Base-by-base conservation (phyloP, 2,329 filamentous ascomycete genomes). In the Metarhizium rileyi region DNA sequence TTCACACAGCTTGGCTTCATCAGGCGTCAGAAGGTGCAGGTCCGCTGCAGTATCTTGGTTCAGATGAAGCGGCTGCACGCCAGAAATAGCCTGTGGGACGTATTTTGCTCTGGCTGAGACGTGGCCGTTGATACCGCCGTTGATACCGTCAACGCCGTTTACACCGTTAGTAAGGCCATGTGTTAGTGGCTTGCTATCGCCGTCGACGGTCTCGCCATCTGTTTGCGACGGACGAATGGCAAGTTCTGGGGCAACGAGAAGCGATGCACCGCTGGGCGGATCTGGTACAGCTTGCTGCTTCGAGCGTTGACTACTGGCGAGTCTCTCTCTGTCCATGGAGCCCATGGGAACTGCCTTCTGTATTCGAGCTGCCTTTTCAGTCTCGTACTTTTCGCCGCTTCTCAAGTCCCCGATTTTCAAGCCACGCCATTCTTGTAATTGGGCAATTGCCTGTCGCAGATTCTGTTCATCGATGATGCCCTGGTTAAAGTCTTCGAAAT, bases 371-470 rank as follows among this genome's bases (percentile, higher is more conserved):
- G 84, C 75, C 69, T 97, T 98, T 55, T 97, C 93, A 18, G 80
- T 74, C 67, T 98, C 93, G 63, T 93, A 98, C 64, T 91, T 94
- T 64, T 95, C 89, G 27, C 93, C 93, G 23, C 83, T 83, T 50
- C 85, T 83, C 10, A 98, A 75, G 54, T 94, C 90, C 1, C 85
- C 86, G 53, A 98, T 93, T 20, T 85, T 82, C 69, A 88, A 80
- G 44, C 80, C 80, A 28, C 93, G 83, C 93, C 93, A 98, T 61
- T 97, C 93, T 63, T 97, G 91, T 3, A 98, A 73, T 64, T 97
- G 91, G 0, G 78, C 56, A 52, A 98, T 95, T 35, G 93, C 93
- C 61, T 94, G 84, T 2, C 93, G 83, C 18, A 98, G 73, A 57
- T 95, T 95, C 55, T 93, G 81, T 67, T 98, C 93, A 59, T 95